Conservation (phyloP, 202 grass and related monocot genomes). For the Setaria viridis region DNA sequence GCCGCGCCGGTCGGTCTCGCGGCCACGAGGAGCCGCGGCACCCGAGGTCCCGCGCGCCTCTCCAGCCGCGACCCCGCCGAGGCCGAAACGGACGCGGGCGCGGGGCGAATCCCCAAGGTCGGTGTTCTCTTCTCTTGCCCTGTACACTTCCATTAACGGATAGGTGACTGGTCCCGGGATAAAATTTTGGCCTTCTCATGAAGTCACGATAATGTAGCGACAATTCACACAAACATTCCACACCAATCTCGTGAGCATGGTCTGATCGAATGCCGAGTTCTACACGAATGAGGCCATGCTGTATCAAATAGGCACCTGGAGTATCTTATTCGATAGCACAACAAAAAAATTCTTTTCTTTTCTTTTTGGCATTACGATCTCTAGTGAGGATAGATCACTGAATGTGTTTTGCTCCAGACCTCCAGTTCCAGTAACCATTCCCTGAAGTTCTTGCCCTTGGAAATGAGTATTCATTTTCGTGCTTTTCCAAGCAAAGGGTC, state of each 20-base stretch:
- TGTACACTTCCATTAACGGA: too few species aligned
- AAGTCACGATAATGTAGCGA: not conserved
- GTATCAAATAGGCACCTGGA: too few species aligned
- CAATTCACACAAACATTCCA: not conserved
- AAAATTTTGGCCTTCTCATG: too few species aligned
- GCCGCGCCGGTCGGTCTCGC: not conserved
- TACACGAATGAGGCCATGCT: too few species aligned
- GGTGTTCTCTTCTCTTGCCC: not conserved
- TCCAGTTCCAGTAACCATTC: not conserved
- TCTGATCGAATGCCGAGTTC: too few species aligned
- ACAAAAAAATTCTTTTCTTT: too few species aligned
- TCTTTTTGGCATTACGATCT: not conserved
- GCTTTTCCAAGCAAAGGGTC: not conserved
- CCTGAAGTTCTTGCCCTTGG: too few species aligned
- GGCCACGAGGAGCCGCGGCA: conserved; percentile 1
- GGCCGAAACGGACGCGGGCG: not conserved
- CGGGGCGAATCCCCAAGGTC: conserved; percentile 11
- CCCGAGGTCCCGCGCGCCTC: not conserved
- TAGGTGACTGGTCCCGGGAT: too few species aligned
- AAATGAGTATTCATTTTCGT: too few species aligned
- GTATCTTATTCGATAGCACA: too few species aligned
- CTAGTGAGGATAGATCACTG: not conserved
- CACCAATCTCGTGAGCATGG: not conserved
- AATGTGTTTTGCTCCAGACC: not conserved
- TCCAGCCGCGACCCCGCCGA: conserved; percentile 29